Conservation (phyloP, 306 rosid genomes). For the Lathyrus sativus region DNA sequence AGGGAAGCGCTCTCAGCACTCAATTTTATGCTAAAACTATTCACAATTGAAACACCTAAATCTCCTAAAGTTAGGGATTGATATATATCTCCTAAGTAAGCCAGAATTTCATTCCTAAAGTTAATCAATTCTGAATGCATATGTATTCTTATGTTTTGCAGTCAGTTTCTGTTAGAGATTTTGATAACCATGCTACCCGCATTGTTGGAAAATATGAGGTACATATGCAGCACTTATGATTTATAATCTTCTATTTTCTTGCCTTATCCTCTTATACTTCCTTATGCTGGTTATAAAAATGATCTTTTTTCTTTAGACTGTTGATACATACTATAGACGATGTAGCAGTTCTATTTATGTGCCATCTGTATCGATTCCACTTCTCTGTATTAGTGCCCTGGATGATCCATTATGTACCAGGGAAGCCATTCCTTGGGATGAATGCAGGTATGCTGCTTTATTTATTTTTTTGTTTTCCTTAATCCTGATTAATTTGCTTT, state of each 20-base stretch:
- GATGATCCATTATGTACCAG: constrained; percentile 95
- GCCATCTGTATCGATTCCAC: constrained; percentile 81
- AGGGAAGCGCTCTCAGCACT: neutral
- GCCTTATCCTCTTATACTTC: constrained; percentile 20
- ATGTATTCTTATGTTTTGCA: constrained; percentile 39
- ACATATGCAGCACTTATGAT: constrained; percentile 26
- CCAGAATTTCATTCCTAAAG: neutral
- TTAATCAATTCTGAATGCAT: constrained; percentile 28
- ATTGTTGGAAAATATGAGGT: constrained; percentile 92
- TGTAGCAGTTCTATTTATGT: constrained; percentile 74
- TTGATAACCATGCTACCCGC: constrained; percentile 85
- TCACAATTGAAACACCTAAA: constrained; percentile 1
- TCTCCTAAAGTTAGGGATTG: neutral
- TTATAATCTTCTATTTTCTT: constrained; percentile 24
- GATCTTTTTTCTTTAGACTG: constrained; percentile 64
- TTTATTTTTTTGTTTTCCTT: neutral
- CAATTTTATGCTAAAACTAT: neutral
- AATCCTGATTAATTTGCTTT: constrained; percentile 27
- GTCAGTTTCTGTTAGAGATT: constrained; percentile 91
- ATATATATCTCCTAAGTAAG: constrained; percentile 1
- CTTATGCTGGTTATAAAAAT: constrained; percentile 22
- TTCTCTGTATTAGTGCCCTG: constrained; percentile 90
- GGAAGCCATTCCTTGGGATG: constrained; percentile 99
- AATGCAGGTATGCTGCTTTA: constrained; percentile 77
- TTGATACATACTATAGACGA: constrained; percentile 89